Evolutionary conservation across 2,329 filamentous ascomycete genomes (phyloP).

Genomic region (Tolypocladium capitatum): DNA sequence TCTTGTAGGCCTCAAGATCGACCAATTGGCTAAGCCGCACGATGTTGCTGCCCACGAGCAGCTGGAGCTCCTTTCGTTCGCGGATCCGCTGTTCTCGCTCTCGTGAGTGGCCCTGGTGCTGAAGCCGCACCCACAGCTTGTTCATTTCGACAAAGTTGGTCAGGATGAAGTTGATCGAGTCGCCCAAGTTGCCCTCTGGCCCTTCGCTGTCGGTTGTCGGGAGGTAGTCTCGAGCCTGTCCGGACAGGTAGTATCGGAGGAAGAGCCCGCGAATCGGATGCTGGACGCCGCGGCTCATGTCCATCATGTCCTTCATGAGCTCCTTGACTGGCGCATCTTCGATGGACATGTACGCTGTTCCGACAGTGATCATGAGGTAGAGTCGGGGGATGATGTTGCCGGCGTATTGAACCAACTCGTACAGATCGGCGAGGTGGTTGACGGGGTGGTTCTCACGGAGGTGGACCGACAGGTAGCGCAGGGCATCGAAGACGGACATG

Average conservation of each 20-base stretch:
- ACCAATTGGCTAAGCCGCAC: slow-evolving; percentile 91
- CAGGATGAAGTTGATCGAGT: slow-evolving; percentile 94
- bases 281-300: slow-evolving; percentile 97
- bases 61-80: slow-evolving; percentile 86
- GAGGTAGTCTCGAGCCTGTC: slow-evolving; percentile 81
- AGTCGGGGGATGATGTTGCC: slow-evolving; percentile 94
- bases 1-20: slow-evolving; percentile 88
- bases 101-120: slow-evolving; percentile 93
- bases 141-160: slow-evolving; percentile 99
- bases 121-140: slow-evolving; percentile 94
- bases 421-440: slow-evolving; percentile 94
- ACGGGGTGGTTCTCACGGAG: slow-evolving; percentile 94
- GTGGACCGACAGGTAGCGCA: slow-evolving; percentile 92
- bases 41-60: slow-evolving; percentile 92
- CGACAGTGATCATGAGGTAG: slow-evolving; percentile 98
- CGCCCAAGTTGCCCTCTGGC: slow-evolving; percentile 87
- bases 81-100: slow-evolving; percentile 88
- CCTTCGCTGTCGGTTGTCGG: slow-evolving; percentile 75
- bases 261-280: slow-evolving; percentile 94
- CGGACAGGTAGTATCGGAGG: slow-evolving; percentile 88
- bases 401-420: slow-evolving; percentile 95
- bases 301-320: slow-evolving; percentile 99
- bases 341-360: slow-evolving; percentile 97
- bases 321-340: slow-evolving; percentile 97
- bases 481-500: slow-evolving; percentile 96